These are phyloP conservation scores for Oidiodendron maius DNA, from an alignment of 495 filamentous ascomycete species.

Conservation along the genomic window DNA sequence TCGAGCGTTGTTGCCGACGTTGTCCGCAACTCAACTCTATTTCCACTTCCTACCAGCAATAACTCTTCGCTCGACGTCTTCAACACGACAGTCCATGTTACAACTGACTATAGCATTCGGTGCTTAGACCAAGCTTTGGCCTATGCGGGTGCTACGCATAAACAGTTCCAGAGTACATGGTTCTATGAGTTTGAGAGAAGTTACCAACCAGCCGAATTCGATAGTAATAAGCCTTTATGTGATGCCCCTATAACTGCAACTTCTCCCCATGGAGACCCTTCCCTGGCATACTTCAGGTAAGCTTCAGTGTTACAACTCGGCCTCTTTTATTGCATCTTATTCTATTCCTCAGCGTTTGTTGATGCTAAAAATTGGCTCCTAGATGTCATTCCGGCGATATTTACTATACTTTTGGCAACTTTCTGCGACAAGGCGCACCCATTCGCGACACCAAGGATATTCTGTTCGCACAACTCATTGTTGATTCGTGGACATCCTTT, in stretches of 20 bases:
- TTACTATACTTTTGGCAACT: slow-evolving; percentile 33
- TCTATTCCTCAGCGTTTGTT: no score
- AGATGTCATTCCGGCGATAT: slow-evolving; percentile 46
- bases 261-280: slow-evolving; percentile 30
- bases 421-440: slow-evolving; percentile 17
- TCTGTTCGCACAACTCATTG: slow-evolving; percentile 9
- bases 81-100: slow-evolving; percentile 35
- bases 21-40: slow-evolving; percentile 36
- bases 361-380: no score
- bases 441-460: slow-evolving; percentile 15
- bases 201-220: slow-evolving; percentile 41
- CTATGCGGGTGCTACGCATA: slow-evolving; percentile 23
- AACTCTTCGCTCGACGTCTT: slow-evolving; percentile 38
- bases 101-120: slow-evolving; percentile 38
- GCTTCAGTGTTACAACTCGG: no score
- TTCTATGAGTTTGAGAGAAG: slow-evolving; percentile 40
- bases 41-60: slow-evolving; percentile 32
- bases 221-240: slow-evolving; percentile 37
- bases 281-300: slow-evolving; percentile 28
- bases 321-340: no score
- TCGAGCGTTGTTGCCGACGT: slow-evolving; percentile 30
- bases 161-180: no score
- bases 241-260: slow-evolving; percentile 24
- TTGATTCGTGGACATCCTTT: slow-evolving; percentile 16
- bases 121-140: slow-evolving; percentile 43